Conservation (phyloP, 495 filamentous ascomycete species). For the Neurospora tetrasperma region DNA sequence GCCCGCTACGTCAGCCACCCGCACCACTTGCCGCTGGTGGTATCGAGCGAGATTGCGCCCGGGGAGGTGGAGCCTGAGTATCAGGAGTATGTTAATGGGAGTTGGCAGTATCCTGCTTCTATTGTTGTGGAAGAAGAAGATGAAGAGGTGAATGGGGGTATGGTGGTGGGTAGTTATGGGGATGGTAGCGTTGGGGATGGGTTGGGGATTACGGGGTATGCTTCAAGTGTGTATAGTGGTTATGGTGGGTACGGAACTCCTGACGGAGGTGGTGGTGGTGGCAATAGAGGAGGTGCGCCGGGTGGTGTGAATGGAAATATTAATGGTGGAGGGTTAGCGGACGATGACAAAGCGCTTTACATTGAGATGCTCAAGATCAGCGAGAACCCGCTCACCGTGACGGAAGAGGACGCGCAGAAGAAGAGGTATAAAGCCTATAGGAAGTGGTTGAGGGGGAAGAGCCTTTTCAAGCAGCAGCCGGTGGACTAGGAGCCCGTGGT, state of each 20-base stretch:
- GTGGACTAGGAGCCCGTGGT: conserved; percentile 40
- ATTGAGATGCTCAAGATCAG: conserved; percentile 61
- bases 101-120: conserved; percentile 27
- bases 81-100: conserved; percentile 57
- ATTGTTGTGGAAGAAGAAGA: neutral
- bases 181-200: neutral
- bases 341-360: conserved; percentile 67
- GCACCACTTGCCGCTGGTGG: conserved; percentile 76
- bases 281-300: neutral
- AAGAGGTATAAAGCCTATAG: conserved; percentile 93
- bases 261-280: neutral
- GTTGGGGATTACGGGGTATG: neutral
- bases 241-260: neutral
- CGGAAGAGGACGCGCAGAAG: conserved; percentile 70
- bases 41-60: conserved; percentile 50
- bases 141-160: neutral
- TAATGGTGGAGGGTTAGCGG: conserved; percentile 19
- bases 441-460: conserved; percentile 89
- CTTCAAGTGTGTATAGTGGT: neutral
- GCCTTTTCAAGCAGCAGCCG: conserved; percentile 81
- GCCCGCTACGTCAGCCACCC: conserved; percentile 85
- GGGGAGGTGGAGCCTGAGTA: conserved; percentile 53
- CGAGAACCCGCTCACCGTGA: conserved; percentile 81
- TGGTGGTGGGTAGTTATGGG: neutral
- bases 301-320: neutral